phyloP scores from a whole-genome alignment of 2,329 filamentous ascomycete species.

The Penicillium freii region DNA sequence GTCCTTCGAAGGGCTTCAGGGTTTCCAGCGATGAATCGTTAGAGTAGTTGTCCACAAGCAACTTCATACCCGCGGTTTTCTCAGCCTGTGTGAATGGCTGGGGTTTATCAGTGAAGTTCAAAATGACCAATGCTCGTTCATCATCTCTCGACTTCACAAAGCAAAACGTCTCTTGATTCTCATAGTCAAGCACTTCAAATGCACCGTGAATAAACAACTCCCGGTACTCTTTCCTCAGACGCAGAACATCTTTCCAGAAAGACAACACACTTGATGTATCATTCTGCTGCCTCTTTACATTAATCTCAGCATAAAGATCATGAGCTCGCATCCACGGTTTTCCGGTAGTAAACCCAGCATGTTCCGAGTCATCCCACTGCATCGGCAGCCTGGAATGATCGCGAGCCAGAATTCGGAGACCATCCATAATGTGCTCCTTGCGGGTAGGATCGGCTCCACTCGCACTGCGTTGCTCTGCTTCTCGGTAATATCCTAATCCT shows the following conservation, averaged over 20 bases:
- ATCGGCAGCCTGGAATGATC: conserved; percentile 66
- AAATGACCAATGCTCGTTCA: conserved; percentile 16
- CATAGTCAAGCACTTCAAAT: conserved; percentile 23
- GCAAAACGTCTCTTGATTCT: conserved; percentile 23
- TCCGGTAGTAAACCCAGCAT: conserved; percentile 62
- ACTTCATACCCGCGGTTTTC: conserved; percentile 11
- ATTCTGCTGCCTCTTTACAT: conserved; percentile 55
- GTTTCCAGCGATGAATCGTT: neutral
- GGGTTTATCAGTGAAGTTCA: conserved; percentile 18
- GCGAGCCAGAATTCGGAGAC: conserved; percentile 55
- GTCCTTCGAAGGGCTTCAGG: conserved; percentile 21
- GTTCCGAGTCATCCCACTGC: conserved; percentile 58
- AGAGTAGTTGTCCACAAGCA: conserved; percentile 22
- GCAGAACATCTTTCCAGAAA: conserved; percentile 59
- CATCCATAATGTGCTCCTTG: conserved; percentile 20
- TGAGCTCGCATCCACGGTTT: conserved; percentile 62
- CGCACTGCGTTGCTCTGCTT: conserved; percentile 35
- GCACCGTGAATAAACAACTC: conserved; percentile 50
- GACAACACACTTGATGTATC: conserved; percentile 51
- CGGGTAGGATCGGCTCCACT: conserved; percentile 20
- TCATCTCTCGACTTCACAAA: conserved; percentile 21
- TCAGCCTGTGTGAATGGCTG: conserved; percentile 14
- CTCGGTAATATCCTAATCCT: conserved; percentile 49
- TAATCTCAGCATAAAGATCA: conserved; percentile 36
- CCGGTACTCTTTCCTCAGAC: conserved; percentile 55